Evolutionary conservation across 2,329 filamentous ascomycete genomes (phyloP), one percentile per base, ranked within the genome.

Genomic region (Colletotrichum salicis): DNA sequence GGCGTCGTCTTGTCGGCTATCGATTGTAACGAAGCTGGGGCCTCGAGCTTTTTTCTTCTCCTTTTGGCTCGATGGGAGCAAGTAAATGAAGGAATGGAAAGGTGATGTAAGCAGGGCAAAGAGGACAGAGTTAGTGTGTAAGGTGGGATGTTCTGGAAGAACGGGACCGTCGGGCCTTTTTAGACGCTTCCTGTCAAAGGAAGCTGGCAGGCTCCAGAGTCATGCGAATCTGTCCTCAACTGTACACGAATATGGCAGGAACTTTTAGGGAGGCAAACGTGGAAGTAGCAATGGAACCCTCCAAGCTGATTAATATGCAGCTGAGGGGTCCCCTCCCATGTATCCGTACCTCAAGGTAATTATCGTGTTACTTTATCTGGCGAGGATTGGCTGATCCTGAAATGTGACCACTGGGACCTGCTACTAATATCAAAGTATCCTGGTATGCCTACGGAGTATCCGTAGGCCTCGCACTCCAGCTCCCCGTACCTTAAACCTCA

Each of bases 381-480:
- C 65, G 70, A 72, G 70, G 48, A 64, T 72, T 72, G 48, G 70
- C 70, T 72, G 66, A 72, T 72, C 58, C 52, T 59, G 29, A 33
- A 41, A 41, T 48, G 64, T 24, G 64, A 24, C 64, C 65, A 48
- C 41, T 51, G 8, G 41, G 41, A 48, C 41, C 41, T n/a, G 41
- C 41, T 48, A 22, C 41, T 48, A 48, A 33, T 19, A 48, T 62
- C 48, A 37, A 60, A 64, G 70, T 56, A 72, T n/a, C 52, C 56
- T 35, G 8, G 5, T 22, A 55, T 5, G 59, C 45, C 29, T 37
- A n/a, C n/a, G n/a, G n/a, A n/a, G n/a, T n/a, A n/a, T n/a, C n/a
- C n/a, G n/a, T n/a, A 48, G n/a, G 41, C 15, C 11, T n/a, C 6
- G 41, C 59, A 59, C 22, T 69, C 1, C 45, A 33, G 13, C 35